Conservation (phyloP, 1,284 basidiomycete species). For the Malassezia pachydermatis region DNA sequence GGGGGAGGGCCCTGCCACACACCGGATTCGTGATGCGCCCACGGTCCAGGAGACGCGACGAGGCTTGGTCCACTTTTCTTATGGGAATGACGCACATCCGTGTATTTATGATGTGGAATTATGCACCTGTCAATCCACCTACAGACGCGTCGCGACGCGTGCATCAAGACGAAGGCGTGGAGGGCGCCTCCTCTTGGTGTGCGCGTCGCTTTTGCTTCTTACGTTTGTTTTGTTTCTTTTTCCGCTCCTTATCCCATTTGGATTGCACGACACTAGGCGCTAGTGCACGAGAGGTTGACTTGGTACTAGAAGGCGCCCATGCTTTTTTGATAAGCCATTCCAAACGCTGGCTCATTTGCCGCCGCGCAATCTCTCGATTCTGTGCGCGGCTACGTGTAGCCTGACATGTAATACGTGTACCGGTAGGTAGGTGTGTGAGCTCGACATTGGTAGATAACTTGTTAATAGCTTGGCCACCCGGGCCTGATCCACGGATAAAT, state of each 20-base stretch:
- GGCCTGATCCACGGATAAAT: slow-evolving; percentile 43
- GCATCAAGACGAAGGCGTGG: too few relatives aligned
- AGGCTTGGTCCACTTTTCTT: too few relatives aligned
- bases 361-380: slow-evolving; percentile 33
- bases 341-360: slow-evolving; percentile 28
- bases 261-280: slow-evolving; percentile 25
- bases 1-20: too few relatives aligned
- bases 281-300: slow-evolving; percentile 11
- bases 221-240: slow-evolving; percentile 28
- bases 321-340: slow-evolving; percentile 26
- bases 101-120: too few relatives aligned
- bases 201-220: slow-evolving; percentile 29
- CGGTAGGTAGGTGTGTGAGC: slow-evolving; percentile 34
- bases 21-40: neutral
- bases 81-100: too few relatives aligned
- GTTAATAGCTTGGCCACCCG: slow-evolving; percentile 47
- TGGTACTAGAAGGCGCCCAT: slow-evolving; percentile 3
- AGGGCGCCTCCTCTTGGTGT: too few relatives aligned
- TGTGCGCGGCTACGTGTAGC: slow-evolving; percentile 30
- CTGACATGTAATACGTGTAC: slow-evolving; percentile 36
- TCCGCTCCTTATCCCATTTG: slow-evolving; percentile 27
- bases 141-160: too few relatives aligned
- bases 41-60: neutral
- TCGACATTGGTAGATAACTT: slow-evolving; percentile 38
- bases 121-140: too few relatives aligned